Evolutionary conservation across 1,284 basidiomycete species (phyloP), one percentile per base, ranked within the genome.

Genomic region (Puccinia hordei): DNA sequence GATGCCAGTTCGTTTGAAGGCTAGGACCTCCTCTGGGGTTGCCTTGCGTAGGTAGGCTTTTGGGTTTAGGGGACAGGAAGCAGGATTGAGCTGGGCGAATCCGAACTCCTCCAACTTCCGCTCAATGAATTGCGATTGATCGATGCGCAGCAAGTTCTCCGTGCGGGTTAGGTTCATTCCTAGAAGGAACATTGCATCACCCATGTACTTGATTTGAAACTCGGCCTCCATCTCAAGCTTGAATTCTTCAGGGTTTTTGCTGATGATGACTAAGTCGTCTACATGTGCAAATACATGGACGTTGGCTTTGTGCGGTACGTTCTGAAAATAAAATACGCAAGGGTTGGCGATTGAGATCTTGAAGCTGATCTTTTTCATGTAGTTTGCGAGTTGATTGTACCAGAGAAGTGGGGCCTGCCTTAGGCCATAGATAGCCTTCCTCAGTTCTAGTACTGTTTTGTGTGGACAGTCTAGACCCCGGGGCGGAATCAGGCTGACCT

Each of bases 401-500:
- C 71, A 73, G 33, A 33, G 19, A 17, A 41, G 38, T 4, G 71
- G 27, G 10, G 71, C 41, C 30, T 73, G 71, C 27, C 55, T 55
- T 15, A 73, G 51, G 0, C 71, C 51, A 30, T 73, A 73, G 12
- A 73, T 17, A 5, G 71, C 71, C 19, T 73, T 73, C 30, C 30
- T 73, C 44, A 73, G n/a, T 53, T 49, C 19, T 17, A 33, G 15
- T 15, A 41, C 27, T 3, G 17, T 30, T 2, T 68, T 41, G 6
- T 12, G 30, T n/a, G 65, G 33, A 8, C 9, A 2, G 13, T 68
- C 65, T 12, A 38, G 13, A 6, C n/a, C 65, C 65, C 30, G 33
- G 30, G 65, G 65, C 12, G 41, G 27, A 5, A 13, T 3, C 2
- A 68, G 8, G 30, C 8, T 35, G 19, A 68, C 38, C 30, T 24